Percentiles rank a stretch among this genome's conserved stretches.
Conservation (phyloP, 768 basidiomycete genomes). For the Psilocybe tampanensis region DNA sequence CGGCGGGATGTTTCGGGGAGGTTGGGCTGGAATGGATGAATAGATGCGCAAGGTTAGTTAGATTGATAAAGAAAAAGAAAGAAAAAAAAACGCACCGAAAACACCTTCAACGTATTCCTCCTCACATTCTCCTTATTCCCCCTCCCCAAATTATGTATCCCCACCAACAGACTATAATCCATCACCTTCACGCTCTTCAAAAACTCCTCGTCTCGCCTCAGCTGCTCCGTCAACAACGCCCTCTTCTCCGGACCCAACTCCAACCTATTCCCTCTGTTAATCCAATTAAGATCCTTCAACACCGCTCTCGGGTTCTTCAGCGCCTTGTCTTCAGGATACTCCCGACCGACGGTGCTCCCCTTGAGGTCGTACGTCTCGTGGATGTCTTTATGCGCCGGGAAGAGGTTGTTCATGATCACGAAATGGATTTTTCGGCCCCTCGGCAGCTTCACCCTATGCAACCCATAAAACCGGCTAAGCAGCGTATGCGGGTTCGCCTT, state of each 20-base stretch:
- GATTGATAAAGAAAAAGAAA: background rate
- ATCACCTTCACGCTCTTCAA: constrained; percentile 84
- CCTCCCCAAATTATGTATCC: constrained; percentile 88
- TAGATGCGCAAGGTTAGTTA: background rate
- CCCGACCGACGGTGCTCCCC: constrained; percentile 87
- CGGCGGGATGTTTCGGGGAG: constrained; percentile 57
- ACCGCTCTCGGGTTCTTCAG: constrained; percentile 85
- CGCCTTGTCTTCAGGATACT: constrained; percentile 83
- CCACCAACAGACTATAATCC: constrained; percentile 95
- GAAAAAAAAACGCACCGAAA: constrained; percentile 67
- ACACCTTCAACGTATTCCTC: constrained; percentile 88
- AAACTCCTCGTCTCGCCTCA: constrained; percentile 85
- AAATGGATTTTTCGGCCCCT: constrained; percentile 96
- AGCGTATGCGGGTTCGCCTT: constrained; percentile 92
- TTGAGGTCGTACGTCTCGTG: constrained; percentile 99
- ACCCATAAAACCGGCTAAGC: constrained; percentile 92
- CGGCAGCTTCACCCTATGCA: constrained; percentile 97
- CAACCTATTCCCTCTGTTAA: constrained; percentile 72
- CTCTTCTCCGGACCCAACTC: constrained; percentile 97
- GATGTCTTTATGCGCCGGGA: constrained; percentile 95
- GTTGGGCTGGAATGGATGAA: constrained; percentile 53
- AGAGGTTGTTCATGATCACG: constrained; percentile 99
- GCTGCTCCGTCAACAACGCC: constrained; percentile 87
- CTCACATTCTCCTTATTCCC: constrained; percentile 93
- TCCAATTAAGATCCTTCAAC: constrained; percentile 97